Evolutionary conservation across 192 early-diverging fungal genomes (phyloP).

Genomic region (Diversispora eburnea): DNA sequence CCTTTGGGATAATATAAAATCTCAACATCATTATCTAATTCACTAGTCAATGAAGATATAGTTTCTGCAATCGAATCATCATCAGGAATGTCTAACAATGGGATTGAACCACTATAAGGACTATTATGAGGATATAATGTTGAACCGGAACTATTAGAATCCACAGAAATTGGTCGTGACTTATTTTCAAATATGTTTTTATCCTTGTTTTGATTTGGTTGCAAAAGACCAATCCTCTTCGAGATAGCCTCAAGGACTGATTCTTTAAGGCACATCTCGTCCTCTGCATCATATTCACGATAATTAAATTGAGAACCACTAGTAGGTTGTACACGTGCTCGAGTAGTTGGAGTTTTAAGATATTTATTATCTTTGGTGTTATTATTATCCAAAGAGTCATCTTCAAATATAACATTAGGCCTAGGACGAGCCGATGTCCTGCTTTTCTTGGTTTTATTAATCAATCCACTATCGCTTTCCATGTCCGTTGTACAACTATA

Average conservation of each 20-base stretch:
- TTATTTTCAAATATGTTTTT: conserved; percentile 23
- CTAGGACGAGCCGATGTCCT: background rate
- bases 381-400: conserved; percentile 7
- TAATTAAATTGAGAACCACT: conserved; percentile 35
- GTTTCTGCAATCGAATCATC: conserved; percentile 29
- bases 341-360: conserved; percentile 11
- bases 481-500: conserved; percentile 32
- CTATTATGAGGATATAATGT: background rate
- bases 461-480: conserved; percentile 31
- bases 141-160: background rate
- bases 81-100: conserved; percentile 18
- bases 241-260: conserved; percentile 62
- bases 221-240: conserved; percentile 54
- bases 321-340: conserved; percentile 36
- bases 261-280: conserved; percentile 56
- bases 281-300: conserved; percentile 49
- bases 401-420: conserved; percentile 6
- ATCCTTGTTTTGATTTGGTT: conserved; percentile 7
- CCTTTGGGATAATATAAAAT: conserved; percentile 74
- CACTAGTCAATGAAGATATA: conserved; percentile 32
- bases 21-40: conserved; percentile 62
- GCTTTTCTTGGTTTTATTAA: conserved; percentile 29
- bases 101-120: conserved; percentile 8
- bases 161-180: conserved; percentile 11
- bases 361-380: conserved; percentile 21